Percentiles rank a stretch among this genome's conserved stretches.
These are phyloP conservation scores for Pseudocercospora vitis DNA, from an alignment of 2,329 filamentous ascomycete species.

Conservation along the genomic window DNA sequence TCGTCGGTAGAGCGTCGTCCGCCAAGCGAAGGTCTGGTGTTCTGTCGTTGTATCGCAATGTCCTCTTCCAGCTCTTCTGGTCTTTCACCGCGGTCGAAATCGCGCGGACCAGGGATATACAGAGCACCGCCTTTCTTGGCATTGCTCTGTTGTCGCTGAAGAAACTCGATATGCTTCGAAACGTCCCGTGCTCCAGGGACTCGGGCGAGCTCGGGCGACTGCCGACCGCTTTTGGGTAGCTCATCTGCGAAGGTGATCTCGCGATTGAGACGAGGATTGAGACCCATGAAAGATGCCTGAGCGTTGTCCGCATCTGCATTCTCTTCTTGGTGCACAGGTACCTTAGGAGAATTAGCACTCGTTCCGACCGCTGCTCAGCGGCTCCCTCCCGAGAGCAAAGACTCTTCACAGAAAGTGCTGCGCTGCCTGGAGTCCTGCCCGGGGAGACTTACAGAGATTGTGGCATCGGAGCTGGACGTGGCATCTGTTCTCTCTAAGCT, in stretches of 20 bases:
- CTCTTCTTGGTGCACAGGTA: constrained; percentile 12
- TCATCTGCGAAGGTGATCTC: constrained; percentile 70
- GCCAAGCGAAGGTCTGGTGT: constrained; percentile 30
- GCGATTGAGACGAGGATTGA: constrained; percentile 34
- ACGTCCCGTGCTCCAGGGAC: constrained; percentile 53
- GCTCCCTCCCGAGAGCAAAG: no score
- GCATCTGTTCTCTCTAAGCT: constrained; percentile 3
- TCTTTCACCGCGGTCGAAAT: constrained; percentile 78
- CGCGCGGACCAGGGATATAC: constrained; percentile 86
- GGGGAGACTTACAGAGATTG: no score
- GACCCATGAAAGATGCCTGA: constrained; percentile 29
- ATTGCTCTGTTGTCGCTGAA: constrained; percentile 75
- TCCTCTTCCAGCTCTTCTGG: constrained; percentile 61
- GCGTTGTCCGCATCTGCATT: constrained; percentile 12
- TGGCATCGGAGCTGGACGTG: constrained; percentile 25
- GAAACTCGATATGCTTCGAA: constrained; percentile 78
- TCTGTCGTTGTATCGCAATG: constrained; percentile 37
- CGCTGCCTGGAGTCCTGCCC: no score
- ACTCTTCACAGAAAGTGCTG: no score
- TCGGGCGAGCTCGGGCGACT: constrained; percentile 46
- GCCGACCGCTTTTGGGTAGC: constrained; percentile 44
- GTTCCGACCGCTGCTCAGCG: no score
- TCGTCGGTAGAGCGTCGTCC: constrained; percentile 21
- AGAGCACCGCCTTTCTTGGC: constrained; percentile 66
- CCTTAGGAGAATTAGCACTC: no score